Base-by-base conservation (phyloP, 2,329 filamentous ascomycete species). In the Aureobasidium sp. region DNA sequence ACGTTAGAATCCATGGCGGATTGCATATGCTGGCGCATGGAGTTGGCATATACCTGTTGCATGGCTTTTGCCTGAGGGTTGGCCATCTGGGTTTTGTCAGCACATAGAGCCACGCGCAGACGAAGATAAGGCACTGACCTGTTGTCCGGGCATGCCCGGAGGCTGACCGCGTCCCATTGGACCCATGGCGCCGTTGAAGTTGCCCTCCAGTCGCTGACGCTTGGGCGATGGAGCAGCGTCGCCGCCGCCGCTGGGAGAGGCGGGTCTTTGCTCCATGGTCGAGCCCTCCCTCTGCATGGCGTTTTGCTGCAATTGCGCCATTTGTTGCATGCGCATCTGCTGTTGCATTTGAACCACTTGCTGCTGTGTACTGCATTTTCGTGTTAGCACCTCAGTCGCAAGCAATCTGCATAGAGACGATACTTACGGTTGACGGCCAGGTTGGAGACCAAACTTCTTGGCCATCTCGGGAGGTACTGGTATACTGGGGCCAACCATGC, bases 191-290 rank as follows among this genome's bases (percentile, higher is more conserved):
- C 86, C 86, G 72, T 90, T 90, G 75, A 90, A 91, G 10, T 82
- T 81, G 70, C 87, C 86, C 66, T 92, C 90, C 64, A 96, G 83
- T 62, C 92, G 89, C 62, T 87, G 90, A 70, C 92, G 85, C 79
- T 97, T 97, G 2, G 93, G 93, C 36, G 93, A 97, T 5, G 91
- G 91, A 30, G 90, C 91, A 70, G 94, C 94, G 59, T 97, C 92
- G 60, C 86, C 87, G 34, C 44, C 55, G 57, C 86, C 86, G 55
- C 86, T 85, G 8, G 93, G 93, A 37, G 93, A 96, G 62, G 87
- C 86, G 32, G 91, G 87, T 63, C 91, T 85, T 65, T 76, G 77
- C 69, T 96, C 91, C 83, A 94, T 91, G 65, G 88, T 86, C 16
- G 90, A 93, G 59, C 90, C 89, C 69, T 96, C 91, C 63, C 91